phyloP scores from a whole-genome alignment of 306 rosid genomes.

The Cicer chorassanicum region DNA sequence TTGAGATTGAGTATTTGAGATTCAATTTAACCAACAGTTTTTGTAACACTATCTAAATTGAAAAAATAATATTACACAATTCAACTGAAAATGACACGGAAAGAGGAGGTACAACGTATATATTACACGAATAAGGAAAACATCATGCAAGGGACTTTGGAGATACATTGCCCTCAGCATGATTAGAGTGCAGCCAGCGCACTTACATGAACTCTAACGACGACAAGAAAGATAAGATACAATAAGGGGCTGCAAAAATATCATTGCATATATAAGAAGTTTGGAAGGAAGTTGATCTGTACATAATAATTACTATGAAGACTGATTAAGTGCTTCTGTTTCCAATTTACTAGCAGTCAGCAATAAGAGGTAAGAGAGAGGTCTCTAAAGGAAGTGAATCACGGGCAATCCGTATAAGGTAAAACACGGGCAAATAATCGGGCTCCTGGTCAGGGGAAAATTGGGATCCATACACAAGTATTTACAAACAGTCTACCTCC shows the following conservation, averaged over 20 bases:
- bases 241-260: conserved; percentile 12
- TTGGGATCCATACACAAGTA: conserved; percentile 64
- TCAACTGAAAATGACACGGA: not conserved
- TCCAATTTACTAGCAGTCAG: conserved; percentile 28
- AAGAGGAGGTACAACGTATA: conserved; percentile 1
- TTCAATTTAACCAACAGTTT: conserved; percentile 1
- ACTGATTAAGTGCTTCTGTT: conserved; percentile 31
- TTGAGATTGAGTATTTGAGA: not conserved
- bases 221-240: conserved; percentile 19
- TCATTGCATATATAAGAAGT: conserved; percentile 6
- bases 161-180: not conserved
- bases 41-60: not conserved
- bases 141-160: not conserved
- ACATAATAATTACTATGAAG: conserved; percentile 41
- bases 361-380: conserved; percentile 35
- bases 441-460: conserved; percentile 51
- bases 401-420: conserved; percentile 27
- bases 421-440: conserved; percentile 33
- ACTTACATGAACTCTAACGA: conserved; percentile 15
- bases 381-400: conserved; percentile 41
- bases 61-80: not conserved
- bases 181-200: not conserved
- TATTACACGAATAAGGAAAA: not conserved
- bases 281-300: conserved; percentile 41
- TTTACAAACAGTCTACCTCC: conserved; percentile 64